phyloP scores from a whole-genome alignment of 129 eudicot genomes.

The Arctium lappa region DNA sequence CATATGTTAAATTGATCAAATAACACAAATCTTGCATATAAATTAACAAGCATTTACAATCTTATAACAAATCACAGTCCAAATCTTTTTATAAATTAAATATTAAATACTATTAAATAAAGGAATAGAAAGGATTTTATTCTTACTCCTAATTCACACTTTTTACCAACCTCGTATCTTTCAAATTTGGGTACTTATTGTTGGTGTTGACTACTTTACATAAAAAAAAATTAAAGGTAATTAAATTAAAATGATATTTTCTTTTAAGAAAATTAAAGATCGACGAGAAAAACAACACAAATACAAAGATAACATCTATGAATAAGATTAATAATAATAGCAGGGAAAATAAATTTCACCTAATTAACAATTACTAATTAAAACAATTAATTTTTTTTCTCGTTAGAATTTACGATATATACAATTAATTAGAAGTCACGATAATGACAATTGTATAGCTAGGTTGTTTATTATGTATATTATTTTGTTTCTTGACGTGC shows the following conservation, averaged over 20 bases:
- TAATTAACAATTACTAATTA: no score
- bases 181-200: constrained; percentile 22
- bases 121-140: neutral
- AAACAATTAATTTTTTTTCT: no score
- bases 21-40: neutral
- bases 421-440: no score
- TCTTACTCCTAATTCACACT: constrained; percentile 2
- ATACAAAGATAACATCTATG: neutral
- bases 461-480: no score
- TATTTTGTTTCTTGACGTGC: no score
- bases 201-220: constrained; percentile 11
- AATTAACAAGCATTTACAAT: neutral
- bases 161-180: constrained; percentile 22
- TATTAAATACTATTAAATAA: neutral
- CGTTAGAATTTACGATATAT: no score
- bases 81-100: neutral
- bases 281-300: neutral
- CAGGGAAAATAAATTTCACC: no score
- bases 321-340: no score
- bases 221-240: neutral
- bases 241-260: neutral
- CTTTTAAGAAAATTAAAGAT: neutral
- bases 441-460: no score
- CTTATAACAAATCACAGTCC: neutral
- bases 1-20: neutral